phyloP scores from a whole-genome alignment of 805 yeast genomes.

The Metschnikowia colocasiae region DNA sequence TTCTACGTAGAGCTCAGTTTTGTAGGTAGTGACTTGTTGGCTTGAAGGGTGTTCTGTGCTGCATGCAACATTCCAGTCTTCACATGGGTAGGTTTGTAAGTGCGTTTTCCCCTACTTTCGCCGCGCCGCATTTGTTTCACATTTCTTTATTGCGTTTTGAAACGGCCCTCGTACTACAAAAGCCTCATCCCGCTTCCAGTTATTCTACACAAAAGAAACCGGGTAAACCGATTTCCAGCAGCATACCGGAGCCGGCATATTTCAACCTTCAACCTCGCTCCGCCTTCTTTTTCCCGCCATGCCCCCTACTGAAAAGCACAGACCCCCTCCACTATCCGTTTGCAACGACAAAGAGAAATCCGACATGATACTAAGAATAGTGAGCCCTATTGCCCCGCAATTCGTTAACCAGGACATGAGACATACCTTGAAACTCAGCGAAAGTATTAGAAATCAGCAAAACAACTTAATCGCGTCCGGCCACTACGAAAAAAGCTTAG shows the following conservation, averaged over 20 bases:
- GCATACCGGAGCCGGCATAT: constrained; percentile 1
- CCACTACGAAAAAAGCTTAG: constrained; percentile 6
- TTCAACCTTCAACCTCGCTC: background rate
- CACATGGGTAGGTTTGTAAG: background rate
- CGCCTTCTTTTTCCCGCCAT: constrained; percentile 3
- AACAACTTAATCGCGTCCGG: constrained; percentile 15
- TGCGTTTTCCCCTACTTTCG: constrained; percentile 2
- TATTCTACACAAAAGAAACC: constrained; percentile 3
- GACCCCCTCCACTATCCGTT: constrained; percentile 15
- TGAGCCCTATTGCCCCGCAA: constrained; percentile 16
- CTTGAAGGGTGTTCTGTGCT: background rate
- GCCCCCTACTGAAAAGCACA: constrained; percentile 12
- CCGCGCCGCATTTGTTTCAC: constrained; percentile 7
- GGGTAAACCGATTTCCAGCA: background rate
- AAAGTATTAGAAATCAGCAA: constrained; percentile 18
- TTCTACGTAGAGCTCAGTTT: background rate
- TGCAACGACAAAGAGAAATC: constrained; percentile 11
- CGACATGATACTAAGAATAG: constrained; percentile 16
- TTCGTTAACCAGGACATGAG: constrained; percentile 15
- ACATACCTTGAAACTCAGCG: constrained; percentile 16
- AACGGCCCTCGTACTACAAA: constrained; percentile 5
- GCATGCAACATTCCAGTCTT: background rate
- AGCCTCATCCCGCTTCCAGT: constrained; percentile 1
- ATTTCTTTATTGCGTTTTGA: constrained; percentile 6
- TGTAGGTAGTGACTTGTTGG: background rate